Evolutionary conservation across 2,329 filamentous ascomycete genomes (phyloP).

Genomic region (Epichloe gansuensis): DNA sequence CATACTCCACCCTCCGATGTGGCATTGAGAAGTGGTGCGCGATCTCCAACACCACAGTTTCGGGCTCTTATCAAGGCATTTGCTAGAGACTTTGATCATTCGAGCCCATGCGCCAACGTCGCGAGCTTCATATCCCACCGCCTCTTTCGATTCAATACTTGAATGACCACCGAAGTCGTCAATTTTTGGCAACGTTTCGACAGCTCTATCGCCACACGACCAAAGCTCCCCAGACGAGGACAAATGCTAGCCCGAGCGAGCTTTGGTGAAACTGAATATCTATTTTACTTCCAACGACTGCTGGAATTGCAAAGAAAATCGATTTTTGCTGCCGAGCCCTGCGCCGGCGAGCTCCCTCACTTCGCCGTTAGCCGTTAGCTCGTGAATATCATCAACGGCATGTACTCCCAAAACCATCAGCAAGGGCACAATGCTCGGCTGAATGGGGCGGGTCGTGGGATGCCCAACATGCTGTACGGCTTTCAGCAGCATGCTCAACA

Average conservation of each 20-base stretch:
- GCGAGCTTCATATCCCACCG: conserved; percentile 22
- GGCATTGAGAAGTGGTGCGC: conserved; percentile 14
- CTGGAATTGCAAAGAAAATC: conserved; percentile 11
- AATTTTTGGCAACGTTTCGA: conserved; percentile 6
- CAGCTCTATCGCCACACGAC: background rate
- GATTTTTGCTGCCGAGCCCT: conserved; percentile 15
- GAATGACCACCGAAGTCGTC: conserved; percentile 15
- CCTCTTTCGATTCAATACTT: conserved; percentile 21
- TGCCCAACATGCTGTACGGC: conserved; percentile 55
- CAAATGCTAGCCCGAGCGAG: conserved; percentile 14
- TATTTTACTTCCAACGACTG: conserved; percentile 2
- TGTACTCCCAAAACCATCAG: conserved; percentile 64
- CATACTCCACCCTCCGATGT: conserved; percentile 14
- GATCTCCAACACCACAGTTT: conserved; percentile 5
- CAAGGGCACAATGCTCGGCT: conserved; percentile 65
- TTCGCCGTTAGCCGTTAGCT: conserved; percentile 8
- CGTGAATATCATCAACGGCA: conserved; percentile 29
- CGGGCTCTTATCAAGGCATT: conserved; percentile 9
- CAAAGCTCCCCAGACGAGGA: conserved; percentile 7
- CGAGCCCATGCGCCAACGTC: conserved; percentile 28
- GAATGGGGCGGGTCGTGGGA: conserved; percentile 47
- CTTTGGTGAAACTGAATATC: conserved; percentile 7
- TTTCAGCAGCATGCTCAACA: conserved; percentile 51
- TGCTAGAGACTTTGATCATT: conserved; percentile 11
- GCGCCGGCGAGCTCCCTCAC: conserved; percentile 15